These are phyloP conservation scores for Trichosporon sp. DNA, from an alignment of 1,284 basidiomycete species.

Conservation along the genomic window DNA sequence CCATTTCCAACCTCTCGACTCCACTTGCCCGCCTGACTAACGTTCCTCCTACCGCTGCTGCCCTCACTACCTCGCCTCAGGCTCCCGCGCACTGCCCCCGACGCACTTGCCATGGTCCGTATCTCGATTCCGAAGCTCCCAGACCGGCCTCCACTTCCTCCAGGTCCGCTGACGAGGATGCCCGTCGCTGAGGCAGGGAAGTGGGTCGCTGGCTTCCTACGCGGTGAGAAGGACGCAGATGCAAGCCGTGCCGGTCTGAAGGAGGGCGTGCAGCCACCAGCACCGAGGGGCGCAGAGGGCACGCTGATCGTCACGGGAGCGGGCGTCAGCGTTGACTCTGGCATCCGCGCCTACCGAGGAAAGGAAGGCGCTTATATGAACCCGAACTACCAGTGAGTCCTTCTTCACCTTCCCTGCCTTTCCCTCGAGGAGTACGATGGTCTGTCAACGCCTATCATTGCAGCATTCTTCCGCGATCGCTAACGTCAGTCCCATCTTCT, in stretches of 20 bases:
- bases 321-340: constrained; percentile 86
- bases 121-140: constrained; percentile 76
- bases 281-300: constrained; percentile 56
- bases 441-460: constrained; percentile 13
- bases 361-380: constrained; percentile 80
- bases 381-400: constrained; percentile 76
- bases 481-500: constrained; percentile 52
- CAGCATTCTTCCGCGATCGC: not conserved
- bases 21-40: not conserved
- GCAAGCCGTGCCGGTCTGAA: not conserved
- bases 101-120: constrained; percentile 47
- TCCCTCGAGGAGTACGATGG: not conserved
- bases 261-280: not conserved
- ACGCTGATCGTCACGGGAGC: constrained; percentile 76
- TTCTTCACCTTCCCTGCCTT: not conserved
- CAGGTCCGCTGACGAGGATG: constrained; percentile 50
- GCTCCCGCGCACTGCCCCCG: too few species aligned
- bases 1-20: not conserved
- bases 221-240: not conserved
- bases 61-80: not conserved
- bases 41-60: not conserved
- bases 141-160: constrained; percentile 52
- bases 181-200: constrained; percentile 58
- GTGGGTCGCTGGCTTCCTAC: constrained; percentile 63
- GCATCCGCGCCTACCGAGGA: constrained; percentile 82